Evolutionary conservation across 805 yeast genomes (phyloP), one percentile per base, ranked within the genome.

Genomic region (Cyberlindnera mississippiensis): DNA sequence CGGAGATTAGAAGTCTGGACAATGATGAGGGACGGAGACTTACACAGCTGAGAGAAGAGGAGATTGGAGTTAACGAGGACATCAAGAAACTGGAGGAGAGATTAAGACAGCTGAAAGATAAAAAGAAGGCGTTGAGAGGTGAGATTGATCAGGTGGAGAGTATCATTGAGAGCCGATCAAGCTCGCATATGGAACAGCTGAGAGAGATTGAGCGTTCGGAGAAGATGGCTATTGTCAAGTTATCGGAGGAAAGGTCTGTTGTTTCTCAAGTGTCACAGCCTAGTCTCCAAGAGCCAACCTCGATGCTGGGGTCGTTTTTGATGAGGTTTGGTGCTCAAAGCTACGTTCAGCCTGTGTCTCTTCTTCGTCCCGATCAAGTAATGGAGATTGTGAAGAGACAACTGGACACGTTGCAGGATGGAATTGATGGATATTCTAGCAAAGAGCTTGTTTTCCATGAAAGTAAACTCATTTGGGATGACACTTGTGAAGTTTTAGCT

Each of bases 61-160:
- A 64, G 1, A 24, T 51, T 1, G 47, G 33, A 0, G 51, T 72
- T 6, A 71, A 71, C 47, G 28, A 33, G 1, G 76, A 74, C 34
- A 70, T 73, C 4, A 42, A 38, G 2, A 55, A 46, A 1, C 44
- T 71, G 18, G 73, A 73, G 43, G 40, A 43, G 9, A 57, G 66
- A 30, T 46, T 74, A 13, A 28, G 33, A 8, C 57, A 58, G 9
- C 53, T 72, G 22, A 57, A 55, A 24, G 52, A 54, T 1, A 71
- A 66, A 46, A 65, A 63, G 35, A 40, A 34, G 2, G 50, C 63
- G 1, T 28, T 74, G 6, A 51, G 48, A 11, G 28, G 38, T 7
- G 79, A 74, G 52, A 69, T 73, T 19, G 59, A 59, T 11, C 62
- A 62, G 10, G 71, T 77, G 0, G 67, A 70, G 46, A 71, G 76